These are phyloP conservation scores for Oryza glumipatula DNA, from an alignment of 176 grass and related monocot species.

Conservation along the genomic window DNA sequence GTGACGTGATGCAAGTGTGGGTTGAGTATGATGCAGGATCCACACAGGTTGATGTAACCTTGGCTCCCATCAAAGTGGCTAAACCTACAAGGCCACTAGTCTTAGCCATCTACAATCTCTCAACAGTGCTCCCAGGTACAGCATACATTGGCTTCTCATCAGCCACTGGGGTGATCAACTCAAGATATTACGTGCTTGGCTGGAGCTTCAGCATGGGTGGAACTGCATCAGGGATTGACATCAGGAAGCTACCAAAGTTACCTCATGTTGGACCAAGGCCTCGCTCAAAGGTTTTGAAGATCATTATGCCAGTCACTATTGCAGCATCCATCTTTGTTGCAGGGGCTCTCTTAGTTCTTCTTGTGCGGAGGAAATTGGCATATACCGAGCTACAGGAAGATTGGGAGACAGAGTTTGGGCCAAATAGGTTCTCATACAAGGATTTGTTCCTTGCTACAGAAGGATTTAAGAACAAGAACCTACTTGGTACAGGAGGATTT, in stretches of 20 bases:
- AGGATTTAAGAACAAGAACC: constrained; percentile 21
- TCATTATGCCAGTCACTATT: neutral
- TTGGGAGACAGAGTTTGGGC: constrained; percentile 30
- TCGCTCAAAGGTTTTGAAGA: constrained; percentile 8
- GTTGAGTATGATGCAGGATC: constrained; percentile 28
- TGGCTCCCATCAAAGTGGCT: constrained; percentile 25
- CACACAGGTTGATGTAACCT: constrained; percentile 1
- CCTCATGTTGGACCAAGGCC: constrained; percentile 1
- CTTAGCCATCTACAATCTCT: constrained; percentile 18
- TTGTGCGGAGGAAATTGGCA: neutral
- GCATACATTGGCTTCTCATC: constrained; percentile 48
- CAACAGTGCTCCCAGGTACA: neutral
- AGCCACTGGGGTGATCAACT: neutral
- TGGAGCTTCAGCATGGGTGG: constrained; percentile 71
- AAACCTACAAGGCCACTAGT: constrained; percentile 43
- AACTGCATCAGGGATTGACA: constrained; percentile 30
- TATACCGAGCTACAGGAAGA: constrained; percentile 34
- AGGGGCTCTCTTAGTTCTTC: neutral
- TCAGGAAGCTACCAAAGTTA: constrained; percentile 43
- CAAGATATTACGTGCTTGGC: constrained; percentile 56
- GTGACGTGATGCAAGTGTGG: constrained; percentile 50
- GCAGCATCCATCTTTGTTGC: neutral
- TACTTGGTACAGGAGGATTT: constrained; percentile 41
- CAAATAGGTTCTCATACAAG: constrained; percentile 33
- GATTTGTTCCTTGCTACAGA: constrained; percentile 34